Percentiles rank a stretch among this genome's conserved stretches.
phyloP scores from a whole-genome alignment of 768 basidiomycete genomes.

The Candolleomyces efflorescens region DNA sequence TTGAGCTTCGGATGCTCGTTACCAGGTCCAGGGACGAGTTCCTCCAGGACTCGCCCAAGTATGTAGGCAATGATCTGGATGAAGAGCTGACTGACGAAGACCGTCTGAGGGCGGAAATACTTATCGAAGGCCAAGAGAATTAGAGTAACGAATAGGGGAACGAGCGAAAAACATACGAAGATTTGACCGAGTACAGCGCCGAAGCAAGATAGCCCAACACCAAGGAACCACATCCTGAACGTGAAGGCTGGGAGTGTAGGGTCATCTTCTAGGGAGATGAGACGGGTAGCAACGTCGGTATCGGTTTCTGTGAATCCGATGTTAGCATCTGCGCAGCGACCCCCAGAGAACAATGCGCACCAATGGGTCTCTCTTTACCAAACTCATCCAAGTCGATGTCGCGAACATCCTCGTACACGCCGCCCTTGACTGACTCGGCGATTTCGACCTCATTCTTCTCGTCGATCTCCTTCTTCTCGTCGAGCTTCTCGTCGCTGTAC shows the following conservation, averaged over 20 bases:
- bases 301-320: conserved; percentile 32
- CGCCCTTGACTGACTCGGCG: conserved; percentile 17
- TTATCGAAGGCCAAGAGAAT: conserved; percentile 15
- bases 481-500: conserved; percentile 22
- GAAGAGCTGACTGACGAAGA: conserved; percentile 46
- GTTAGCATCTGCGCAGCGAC: background rate
- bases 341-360: conserved; percentile 18
- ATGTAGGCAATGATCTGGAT: conserved; percentile 50
- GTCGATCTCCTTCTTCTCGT: conserved; percentile 15
- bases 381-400: conserved; percentile 40
- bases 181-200: conserved; percentile 48
- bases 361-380: conserved; percentile 48
- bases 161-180: conserved; percentile 30
- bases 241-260: conserved; percentile 46
- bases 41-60: conserved; percentile 41
- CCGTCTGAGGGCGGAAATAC: conserved; percentile 52
- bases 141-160: background rate
- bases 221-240: conserved; percentile 54
- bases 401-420: conserved; percentile 27
- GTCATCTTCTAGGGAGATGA: conserved; percentile 52
- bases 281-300: conserved; percentile 41
- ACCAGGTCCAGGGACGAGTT: conserved; percentile 32
- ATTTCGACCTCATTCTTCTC: conserved; percentile 16
- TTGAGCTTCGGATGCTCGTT: conserved; percentile 22
- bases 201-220: conserved; percentile 52